phyloP scores from a whole-genome alignment of 2,329 filamentous ascomycete species.

The Cladosporium cucumerinum region DNA sequence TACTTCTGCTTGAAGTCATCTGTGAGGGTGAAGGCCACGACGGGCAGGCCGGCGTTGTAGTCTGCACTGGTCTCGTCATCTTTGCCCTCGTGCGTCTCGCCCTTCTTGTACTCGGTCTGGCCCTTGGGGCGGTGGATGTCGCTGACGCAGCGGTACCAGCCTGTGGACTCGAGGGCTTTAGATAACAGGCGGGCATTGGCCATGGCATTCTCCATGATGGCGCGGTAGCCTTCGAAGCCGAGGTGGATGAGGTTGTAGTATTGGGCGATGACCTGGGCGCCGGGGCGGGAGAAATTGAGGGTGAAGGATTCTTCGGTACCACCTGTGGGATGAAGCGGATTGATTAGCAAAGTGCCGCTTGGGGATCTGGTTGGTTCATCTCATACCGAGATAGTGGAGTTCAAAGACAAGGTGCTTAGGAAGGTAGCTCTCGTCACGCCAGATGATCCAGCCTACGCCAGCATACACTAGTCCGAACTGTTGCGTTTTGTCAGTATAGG shows the following conservation, averaged over 20 bases:
- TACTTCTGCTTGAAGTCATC: slow-evolving; percentile 60
- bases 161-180: slow-evolving; percentile 61
- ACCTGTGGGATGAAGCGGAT: neutral
- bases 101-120: slow-evolving; percentile 41
- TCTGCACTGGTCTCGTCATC: slow-evolving; percentile 54
- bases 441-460: slow-evolving; percentile 68
- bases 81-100: slow-evolving; percentile 41
- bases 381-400: slow-evolving; percentile 61
- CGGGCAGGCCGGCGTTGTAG: slow-evolving; percentile 64
- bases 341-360: neutral
- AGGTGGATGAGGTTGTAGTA: slow-evolving; percentile 72
- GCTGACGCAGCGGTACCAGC: slow-evolving; percentile 63
- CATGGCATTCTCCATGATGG: slow-evolving; percentile 65
- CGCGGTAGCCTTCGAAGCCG: slow-evolving; percentile 62
- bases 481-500: neutral
- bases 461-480: slow-evolving; percentile 39
- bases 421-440: slow-evolving; percentile 62
- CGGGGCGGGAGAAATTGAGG: slow-evolving; percentile 69
- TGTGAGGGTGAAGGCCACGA: slow-evolving; percentile 64
- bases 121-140: slow-evolving; percentile 60
- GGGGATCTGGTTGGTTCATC: neutral
- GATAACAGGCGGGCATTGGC: slow-evolving; percentile 62
- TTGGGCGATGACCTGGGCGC: slow-evolving; percentile 66
- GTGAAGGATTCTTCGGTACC: slow-evolving; percentile 70
- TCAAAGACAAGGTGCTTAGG: slow-evolving; percentile 69